phyloP scores from a whole-genome alignment of 768 basidiomycete genomes.

The Crepidotus variabilis region DNA sequence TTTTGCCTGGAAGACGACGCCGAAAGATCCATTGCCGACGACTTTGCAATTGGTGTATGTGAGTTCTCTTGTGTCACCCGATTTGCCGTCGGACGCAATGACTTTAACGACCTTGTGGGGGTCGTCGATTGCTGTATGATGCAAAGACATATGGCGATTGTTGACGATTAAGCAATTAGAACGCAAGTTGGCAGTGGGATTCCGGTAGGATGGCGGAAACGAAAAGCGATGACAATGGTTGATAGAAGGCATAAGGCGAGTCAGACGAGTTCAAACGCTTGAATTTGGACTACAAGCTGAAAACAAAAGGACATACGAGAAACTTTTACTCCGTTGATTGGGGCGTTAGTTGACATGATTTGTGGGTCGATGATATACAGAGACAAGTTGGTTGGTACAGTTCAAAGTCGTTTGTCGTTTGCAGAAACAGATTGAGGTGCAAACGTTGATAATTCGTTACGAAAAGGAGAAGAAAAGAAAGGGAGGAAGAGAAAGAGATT shows the following conservation, averaged over 20 bases:
- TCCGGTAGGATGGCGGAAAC: neutral
- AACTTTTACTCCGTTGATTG: slow-evolving; percentile 86
- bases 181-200: slow-evolving; percentile 1
- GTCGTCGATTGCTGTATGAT: slow-evolving; percentile 77
- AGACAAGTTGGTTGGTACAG: slow-evolving; percentile 5
- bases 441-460: neutral
- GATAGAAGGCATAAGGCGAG: slow-evolving; percentile 9
- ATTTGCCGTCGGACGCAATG: slow-evolving; percentile 91
- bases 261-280: slow-evolving; percentile 14
- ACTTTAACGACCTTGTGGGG: slow-evolving; percentile 96
- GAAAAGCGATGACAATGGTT: neutral
- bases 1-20: slow-evolving; percentile 96
- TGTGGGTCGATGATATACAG: slow-evolving; percentile 11
- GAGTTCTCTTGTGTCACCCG: slow-evolving; percentile 82
- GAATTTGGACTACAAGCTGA: neutral
- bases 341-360: slow-evolving; percentile 70
- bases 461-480: slow-evolving; percentile 4
- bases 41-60: slow-evolving; percentile 98
- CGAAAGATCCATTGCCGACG: slow-evolving; percentile 98
- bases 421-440: neutral
- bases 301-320: slow-evolving; percentile 55
- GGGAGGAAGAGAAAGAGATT: neutral
- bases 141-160: slow-evolving; percentile 28
- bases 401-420: slow-evolving; percentile 1
- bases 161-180: slow-evolving; percentile 26